Percentiles rank a stretch among this genome's conserved stretches.
phyloP scores from a whole-genome alignment of 148 eudicot genomes.

The Nyssa sinensis region DNA sequence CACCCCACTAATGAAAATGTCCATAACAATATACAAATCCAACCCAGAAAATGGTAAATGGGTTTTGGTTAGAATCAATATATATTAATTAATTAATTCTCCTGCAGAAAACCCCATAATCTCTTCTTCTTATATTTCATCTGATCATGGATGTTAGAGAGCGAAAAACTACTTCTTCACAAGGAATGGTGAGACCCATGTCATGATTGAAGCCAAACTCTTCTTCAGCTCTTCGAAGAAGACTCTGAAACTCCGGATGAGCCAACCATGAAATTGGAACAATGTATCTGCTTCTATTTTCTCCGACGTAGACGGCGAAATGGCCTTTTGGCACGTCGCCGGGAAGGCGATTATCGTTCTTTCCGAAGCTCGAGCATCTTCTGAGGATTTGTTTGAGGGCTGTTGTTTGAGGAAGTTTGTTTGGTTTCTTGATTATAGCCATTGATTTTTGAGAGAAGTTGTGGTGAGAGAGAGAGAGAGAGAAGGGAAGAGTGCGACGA shows the following conservation, averaged over 20 bases:
- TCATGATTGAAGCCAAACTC: constrained; percentile 75
- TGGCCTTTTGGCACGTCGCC: constrained; percentile 78
- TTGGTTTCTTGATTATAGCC: constrained; percentile 28
- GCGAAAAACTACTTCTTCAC: constrained; percentile 54
- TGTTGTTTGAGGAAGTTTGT: constrained; percentile 34
- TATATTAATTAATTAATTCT: too few relatives aligned
- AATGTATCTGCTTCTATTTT: constrained; percentile 60
- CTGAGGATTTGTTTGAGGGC: constrained; percentile 53
- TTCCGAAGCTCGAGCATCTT: constrained; percentile 59
- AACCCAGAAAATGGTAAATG: too few relatives aligned
- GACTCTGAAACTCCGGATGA: constrained; percentile 44
- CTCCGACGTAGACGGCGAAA: constrained; percentile 77
- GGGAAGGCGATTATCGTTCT: constrained; percentile 19
- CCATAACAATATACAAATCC: too few relatives aligned
- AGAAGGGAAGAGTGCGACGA: background rate
- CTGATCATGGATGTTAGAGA: constrained; percentile 30
- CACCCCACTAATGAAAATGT: too few relatives aligned
- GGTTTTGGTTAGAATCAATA: too few relatives aligned
- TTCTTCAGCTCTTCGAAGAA: constrained; percentile 66
- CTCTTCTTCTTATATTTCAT: too few relatives aligned
- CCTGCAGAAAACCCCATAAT: too few relatives aligned
- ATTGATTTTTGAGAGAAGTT: background rate
- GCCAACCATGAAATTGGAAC: constrained; percentile 56
- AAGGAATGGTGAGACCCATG: constrained; percentile 66
- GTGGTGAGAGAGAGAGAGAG: background rate